These are phyloP conservation scores for Dictyostelium brefeldianum DNA, from an alignment of 78 protist species.

Conservation along the genomic window DNA sequence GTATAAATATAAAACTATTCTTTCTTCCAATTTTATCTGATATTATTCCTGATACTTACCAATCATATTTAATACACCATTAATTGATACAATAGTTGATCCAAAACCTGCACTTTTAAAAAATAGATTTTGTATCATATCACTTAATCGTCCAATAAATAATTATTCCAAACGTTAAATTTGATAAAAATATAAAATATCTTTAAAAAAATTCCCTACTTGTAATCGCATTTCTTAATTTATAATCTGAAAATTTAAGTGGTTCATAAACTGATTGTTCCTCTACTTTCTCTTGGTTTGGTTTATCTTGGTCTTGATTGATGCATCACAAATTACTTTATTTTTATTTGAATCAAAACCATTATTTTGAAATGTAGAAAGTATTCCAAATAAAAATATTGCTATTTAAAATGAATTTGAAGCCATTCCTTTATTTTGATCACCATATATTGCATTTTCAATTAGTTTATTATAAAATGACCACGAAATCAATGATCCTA, in stretches of 20 bases:
- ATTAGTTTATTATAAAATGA: slow-evolving; percentile 51
- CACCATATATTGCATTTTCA: background rate
- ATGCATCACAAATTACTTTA: too few species aligned
- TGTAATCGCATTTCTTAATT: background rate
- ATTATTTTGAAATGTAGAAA: too few species aligned
- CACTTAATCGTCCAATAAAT: slow-evolving; percentile 51
- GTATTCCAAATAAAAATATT: background rate
- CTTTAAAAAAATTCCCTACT: slow-evolving; percentile 52
- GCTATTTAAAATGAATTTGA: slow-evolving; percentile 53
- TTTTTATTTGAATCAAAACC: too few species aligned
- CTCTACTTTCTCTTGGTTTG: too few species aligned
- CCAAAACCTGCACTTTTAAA: slow-evolving; percentile 39
- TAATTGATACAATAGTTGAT: slow-evolving; percentile 61
- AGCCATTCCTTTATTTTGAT: slow-evolving; percentile 18
- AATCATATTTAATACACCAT: slow-evolving; percentile 74
- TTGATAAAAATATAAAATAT: slow-evolving; percentile 63
- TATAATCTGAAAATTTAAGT: too few species aligned
- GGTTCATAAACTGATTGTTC: too few species aligned
- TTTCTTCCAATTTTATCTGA: slow-evolving; percentile 81
- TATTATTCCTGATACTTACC: slow-evolving; percentile 77
- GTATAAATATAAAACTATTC: too few species aligned
- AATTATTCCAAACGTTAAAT: slow-evolving; percentile 44
- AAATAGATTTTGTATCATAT: slow-evolving; percentile 73
- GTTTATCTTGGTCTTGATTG: too few species aligned
- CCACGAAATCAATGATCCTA: slow-evolving; percentile 34